phyloP scores from a whole-genome alignment of 2,329 filamentous ascomycete species.

The Penicillium sp. region DNA sequence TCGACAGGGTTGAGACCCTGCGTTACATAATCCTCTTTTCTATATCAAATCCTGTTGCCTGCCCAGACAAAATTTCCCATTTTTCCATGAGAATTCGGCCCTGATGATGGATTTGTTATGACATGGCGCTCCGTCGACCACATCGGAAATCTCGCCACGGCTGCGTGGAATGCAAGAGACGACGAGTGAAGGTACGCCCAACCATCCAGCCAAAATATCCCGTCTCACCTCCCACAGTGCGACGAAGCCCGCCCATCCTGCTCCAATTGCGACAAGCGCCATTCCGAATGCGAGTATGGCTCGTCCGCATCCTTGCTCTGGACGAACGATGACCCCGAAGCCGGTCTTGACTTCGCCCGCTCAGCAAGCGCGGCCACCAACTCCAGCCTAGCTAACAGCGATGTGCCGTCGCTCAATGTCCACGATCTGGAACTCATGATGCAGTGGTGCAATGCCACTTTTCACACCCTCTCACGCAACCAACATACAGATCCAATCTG shows the following conservation, averaged over 20 bases:
- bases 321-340: slow-evolving; percentile 29
- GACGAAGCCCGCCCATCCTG: slow-evolving; percentile 36
- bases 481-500: slow-evolving; percentile 36
- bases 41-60: slow-evolving; percentile 27
- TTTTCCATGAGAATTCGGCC: background rate
- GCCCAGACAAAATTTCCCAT: background rate
- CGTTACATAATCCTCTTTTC: slow-evolving; percentile 13
- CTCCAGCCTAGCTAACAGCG: background rate
- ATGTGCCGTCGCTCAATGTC: slow-evolving; percentile 42
- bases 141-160: slow-evolving; percentile 40
- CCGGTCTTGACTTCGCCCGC: slow-evolving; percentile 13
- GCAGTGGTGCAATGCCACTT: slow-evolving; percentile 42
- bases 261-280: slow-evolving; percentile 35
- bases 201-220: background rate
- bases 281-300: slow-evolving; percentile 36
- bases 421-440: slow-evolving; percentile 48
- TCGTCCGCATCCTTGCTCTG: slow-evolving; percentile 33
- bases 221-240: slow-evolving; percentile 25
- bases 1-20: slow-evolving; percentile 23
- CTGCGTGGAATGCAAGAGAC: slow-evolving; percentile 37
- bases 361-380: slow-evolving; percentile 7
- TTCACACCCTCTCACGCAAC: slow-evolving; percentile 30
- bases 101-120: slow-evolving; percentile 14
- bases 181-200: slow-evolving; percentile 36
- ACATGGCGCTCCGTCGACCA: slow-evolving; percentile 38